phyloP scores from a whole-genome alignment of 176 grass and related monocot genomes.

The Raddia distichophylla region DNA sequence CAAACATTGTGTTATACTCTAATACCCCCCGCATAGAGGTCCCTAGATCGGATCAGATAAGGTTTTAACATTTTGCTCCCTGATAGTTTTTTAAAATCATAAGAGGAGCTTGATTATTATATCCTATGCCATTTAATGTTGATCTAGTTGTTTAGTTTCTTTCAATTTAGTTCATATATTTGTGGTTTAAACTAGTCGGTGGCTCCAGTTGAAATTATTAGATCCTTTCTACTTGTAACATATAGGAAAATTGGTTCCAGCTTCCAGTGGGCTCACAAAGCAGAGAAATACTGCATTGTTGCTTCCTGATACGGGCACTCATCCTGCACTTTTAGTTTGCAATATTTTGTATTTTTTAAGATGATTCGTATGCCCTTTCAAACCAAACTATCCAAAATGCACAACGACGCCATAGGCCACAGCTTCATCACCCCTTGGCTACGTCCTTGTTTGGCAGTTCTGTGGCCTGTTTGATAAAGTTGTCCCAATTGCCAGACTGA shows the following conservation, averaged over 20 bases:
- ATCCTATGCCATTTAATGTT: not conserved
- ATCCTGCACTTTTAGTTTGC: not conserved
- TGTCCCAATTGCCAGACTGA: not conserved
- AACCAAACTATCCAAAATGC: conserved; percentile 19
- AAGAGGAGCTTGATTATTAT: conserved; percentile 8
- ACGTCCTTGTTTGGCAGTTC: not conserved
- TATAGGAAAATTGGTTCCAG: not conserved
- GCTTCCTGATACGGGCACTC: not conserved
- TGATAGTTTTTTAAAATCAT: not conserved
- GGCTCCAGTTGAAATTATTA: not conserved
- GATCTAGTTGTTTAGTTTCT: conserved; percentile 1
- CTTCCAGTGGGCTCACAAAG: not conserved
- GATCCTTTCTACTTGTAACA: conserved; percentile 3
- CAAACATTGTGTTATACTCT: not conserved
- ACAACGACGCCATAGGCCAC: not conserved
- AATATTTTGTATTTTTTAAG: not conserved
- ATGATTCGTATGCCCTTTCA: not conserved
- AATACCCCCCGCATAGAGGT: too few relatives aligned
- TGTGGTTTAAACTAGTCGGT: conserved; percentile 6
- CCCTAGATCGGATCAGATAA: too few relatives aligned
- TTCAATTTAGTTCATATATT: not conserved
- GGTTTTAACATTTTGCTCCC: not conserved
- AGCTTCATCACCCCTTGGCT: not conserved
- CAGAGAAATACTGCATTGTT: not conserved
- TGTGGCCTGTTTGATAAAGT: conserved; percentile 13